Conservation (phyloP, 768 basidiomycete genomes). For the Coprinopsis sp. region DNA sequence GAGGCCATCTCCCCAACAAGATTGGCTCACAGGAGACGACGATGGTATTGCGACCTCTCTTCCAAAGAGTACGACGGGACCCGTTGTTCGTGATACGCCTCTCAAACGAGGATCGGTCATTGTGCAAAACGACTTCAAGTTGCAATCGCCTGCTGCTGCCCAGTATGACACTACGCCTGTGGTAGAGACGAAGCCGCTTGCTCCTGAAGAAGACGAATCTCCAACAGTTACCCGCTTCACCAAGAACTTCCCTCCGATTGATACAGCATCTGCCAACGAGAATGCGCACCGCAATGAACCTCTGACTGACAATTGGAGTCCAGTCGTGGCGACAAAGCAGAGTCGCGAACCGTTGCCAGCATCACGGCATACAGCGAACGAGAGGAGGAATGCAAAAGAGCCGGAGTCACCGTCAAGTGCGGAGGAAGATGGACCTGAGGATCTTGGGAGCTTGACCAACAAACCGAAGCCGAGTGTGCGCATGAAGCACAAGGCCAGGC, state of each 20-base stretch:
- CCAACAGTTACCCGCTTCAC: slow-evolving; percentile 35
- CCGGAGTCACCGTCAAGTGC: slow-evolving; percentile 52
- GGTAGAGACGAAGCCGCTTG: slow-evolving; percentile 11
- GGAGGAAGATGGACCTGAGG: slow-evolving; percentile 57
- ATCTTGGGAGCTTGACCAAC: slow-evolving; percentile 26
- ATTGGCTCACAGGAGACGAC: slow-evolving; percentile 76
- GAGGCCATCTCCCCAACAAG: slow-evolving; percentile 29
- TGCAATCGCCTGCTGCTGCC: slow-evolving; percentile 33
- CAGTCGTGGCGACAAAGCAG: slow-evolving; percentile 19
- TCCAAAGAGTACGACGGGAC: slow-evolving; percentile 26
- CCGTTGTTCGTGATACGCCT: slow-evolving; percentile 63
- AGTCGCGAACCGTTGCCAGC: slow-evolving; percentile 18
- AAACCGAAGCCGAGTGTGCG: slow-evolving; percentile 19
- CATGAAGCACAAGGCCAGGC: slow-evolving; percentile 43
- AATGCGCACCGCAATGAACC: slow-evolving; percentile 6
- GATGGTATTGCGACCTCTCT: slow-evolving; percentile 26
- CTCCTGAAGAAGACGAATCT: slow-evolving; percentile 25
- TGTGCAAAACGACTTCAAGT: slow-evolving; percentile 38
- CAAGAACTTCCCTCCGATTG: slow-evolving; percentile 32
- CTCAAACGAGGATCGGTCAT: slow-evolving; percentile 70
- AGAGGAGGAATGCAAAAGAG: slow-evolving; percentile 20
- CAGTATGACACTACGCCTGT: slow-evolving; percentile 31
- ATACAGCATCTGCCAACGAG: slow-evolving; percentile 17
- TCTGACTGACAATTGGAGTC: slow-evolving; percentile 47
- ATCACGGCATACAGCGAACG: slow-evolving; percentile 3